Evolutionary conservation across 768 basidiomycete species (phyloP).

Genomic region (Lactifluus hygrophoroides): DNA sequence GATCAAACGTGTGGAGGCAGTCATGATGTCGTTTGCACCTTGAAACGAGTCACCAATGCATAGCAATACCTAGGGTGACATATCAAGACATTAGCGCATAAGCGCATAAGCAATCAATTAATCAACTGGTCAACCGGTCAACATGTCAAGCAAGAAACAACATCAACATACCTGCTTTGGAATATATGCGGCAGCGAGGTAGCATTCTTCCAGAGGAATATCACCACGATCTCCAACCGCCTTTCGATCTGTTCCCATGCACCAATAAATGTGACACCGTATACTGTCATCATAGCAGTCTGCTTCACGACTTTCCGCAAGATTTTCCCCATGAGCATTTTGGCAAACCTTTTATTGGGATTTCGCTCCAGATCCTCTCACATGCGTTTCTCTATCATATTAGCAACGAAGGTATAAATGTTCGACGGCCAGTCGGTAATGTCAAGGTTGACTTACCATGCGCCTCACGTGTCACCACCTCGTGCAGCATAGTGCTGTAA

Average conservation of each 20-base stretch:
- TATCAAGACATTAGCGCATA: not conserved
- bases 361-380: slow-evolving; percentile 38
- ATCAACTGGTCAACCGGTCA: too few species aligned
- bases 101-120: too few species aligned
- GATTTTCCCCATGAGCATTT: slow-evolving; percentile 64
- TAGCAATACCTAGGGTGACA: slow-evolving; percentile 42
- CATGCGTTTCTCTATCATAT: slow-evolving; percentile 70
- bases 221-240: slow-evolving; percentile 73
- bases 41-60: slow-evolving; percentile 90
- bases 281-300: slow-evolving; percentile 99
- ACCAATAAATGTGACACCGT: slow-evolving; percentile 93
- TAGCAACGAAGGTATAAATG: slow-evolving; percentile 87
- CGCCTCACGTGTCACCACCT: slow-evolving; percentile 85
- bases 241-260: slow-evolving; percentile 91
- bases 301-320: slow-evolving; percentile 96
- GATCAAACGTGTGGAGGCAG: slow-evolving; percentile 72
- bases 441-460: slow-evolving; percentile 84
- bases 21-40: slow-evolving; percentile 88
- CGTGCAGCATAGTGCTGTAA: slow-evolving; percentile 98
- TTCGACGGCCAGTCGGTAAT: slow-evolving; percentile 84
- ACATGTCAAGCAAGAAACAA: too few species aligned
- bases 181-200: slow-evolving; percentile 67
- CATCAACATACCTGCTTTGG: slow-evolving; percentile 54
- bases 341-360: slow-evolving; percentile 41
- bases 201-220: slow-evolving; percentile 64